Evolutionary conservation across 2,329 filamentous ascomycete species (phyloP).

Genomic region (Verticillium albo-atrum): DNA sequence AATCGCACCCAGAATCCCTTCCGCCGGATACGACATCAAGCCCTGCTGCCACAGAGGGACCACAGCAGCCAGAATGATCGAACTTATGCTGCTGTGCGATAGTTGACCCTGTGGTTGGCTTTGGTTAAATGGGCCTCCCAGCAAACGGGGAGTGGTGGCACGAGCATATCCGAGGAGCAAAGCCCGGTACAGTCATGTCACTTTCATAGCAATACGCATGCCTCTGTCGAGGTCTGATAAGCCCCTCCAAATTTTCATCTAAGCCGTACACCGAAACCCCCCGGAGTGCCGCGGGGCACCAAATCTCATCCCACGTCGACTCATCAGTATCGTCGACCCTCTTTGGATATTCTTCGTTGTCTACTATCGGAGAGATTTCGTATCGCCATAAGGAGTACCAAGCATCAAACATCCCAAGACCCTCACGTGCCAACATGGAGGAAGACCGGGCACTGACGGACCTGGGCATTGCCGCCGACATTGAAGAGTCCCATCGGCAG

Average conservation of each 20-base stretch:
- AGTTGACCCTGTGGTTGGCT: no score
- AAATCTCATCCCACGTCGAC: constrained; percentile 1
- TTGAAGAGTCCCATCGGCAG: constrained; percentile 44
- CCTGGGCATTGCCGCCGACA: constrained; percentile 64
- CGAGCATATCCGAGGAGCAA: background rate
- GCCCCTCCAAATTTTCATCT: constrained; percentile 4
- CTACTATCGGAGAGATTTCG: background rate
- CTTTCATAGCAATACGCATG: background rate
- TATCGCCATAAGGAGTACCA: background rate
- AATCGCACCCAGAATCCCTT: no score
- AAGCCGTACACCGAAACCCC: background rate
- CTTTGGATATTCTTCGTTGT: background rate
- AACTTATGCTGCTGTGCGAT: no score
- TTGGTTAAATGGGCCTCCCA: no score
- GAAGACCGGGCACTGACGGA: constrained; percentile 68
- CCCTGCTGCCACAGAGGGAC: no score
- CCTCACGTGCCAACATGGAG: constrained; percentile 54
- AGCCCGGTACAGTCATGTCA: background rate
- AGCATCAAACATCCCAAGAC: background rate
- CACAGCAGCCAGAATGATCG: no score
- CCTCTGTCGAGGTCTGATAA: background rate
- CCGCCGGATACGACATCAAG: no score
- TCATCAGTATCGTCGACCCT: background rate
- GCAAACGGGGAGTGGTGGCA: background rate
- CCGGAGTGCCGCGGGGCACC: background rate